Evolutionary conservation across 768 basidiomycete genomes (phyloP).

Genomic region (Lenzites betulinus): DNA sequence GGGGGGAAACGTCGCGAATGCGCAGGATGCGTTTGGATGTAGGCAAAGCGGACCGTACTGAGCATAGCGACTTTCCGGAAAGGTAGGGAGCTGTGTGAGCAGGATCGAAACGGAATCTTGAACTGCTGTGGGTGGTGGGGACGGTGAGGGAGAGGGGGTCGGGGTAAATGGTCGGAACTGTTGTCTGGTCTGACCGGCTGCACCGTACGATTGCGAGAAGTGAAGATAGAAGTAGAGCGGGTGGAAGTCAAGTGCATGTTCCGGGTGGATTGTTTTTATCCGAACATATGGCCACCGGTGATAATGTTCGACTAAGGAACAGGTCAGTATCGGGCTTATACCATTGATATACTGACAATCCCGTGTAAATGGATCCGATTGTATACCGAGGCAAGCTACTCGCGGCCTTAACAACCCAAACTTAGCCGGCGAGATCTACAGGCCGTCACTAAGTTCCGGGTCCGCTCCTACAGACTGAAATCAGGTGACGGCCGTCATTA

Average conservation of each 20-base stretch:
- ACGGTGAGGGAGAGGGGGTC: constrained; percentile 20
- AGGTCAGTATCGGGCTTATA: neutral
- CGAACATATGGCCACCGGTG: constrained; percentile 3
- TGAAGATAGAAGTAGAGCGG: constrained; percentile 31
- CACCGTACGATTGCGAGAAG: constrained; percentile 16
- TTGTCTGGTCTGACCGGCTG: neutral
- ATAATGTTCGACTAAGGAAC: constrained; percentile 20
- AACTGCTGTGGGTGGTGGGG: constrained; percentile 9
- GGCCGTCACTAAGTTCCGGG: constrained; percentile 11
- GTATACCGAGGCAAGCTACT: neutral
- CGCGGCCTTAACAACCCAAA: neutral
- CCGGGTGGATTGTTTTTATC: constrained; percentile 9
- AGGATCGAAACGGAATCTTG: constrained; percentile 28
- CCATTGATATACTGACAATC: too few species aligned
- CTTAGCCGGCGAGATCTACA: constrained; percentile 1
- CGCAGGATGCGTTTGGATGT: constrained; percentile 31
- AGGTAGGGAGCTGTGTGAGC: constrained; percentile 29
- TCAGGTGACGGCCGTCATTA: constrained; percentile 14
- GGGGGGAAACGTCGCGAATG: constrained; percentile 30
- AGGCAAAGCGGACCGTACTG: constrained; percentile 30
- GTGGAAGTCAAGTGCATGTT: constrained; percentile 22
- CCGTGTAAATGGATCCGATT: neutral
- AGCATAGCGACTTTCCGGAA: constrained; percentile 24
- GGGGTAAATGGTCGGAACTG: constrained; percentile 8
- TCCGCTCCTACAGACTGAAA: neutral